Conservation (phyloP, 106 monocot genomes). For the Ottelia alismoides region DNA sequence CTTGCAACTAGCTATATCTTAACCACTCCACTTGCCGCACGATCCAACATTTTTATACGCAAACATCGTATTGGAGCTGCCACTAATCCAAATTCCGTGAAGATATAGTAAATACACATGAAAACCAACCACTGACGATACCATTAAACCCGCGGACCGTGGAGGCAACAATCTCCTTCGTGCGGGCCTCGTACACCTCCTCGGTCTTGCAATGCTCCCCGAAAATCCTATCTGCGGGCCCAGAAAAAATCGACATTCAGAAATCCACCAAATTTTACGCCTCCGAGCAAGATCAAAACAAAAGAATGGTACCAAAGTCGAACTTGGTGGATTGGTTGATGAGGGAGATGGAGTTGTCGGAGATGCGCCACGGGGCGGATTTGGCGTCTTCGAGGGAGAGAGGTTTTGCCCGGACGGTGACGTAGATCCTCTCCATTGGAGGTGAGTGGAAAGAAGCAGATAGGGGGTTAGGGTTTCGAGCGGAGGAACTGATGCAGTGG, state of each 20-base stretch:
- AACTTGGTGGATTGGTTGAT: constrained; percentile 40
- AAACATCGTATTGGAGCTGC: too few species aligned
- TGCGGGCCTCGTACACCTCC: constrained; percentile 55
- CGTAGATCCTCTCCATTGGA: constrained; percentile 78
- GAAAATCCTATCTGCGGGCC: constrained; percentile 56
- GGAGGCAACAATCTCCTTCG: constrained; percentile 73
- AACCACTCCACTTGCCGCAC: too few species aligned
- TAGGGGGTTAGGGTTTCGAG: too few species aligned
- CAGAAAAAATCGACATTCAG: background rate
- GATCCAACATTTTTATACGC: too few species aligned
- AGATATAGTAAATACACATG: too few species aligned
- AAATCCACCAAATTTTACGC: too few species aligned
- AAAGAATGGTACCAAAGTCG: constrained; percentile 91
- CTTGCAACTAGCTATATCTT: too few species aligned
- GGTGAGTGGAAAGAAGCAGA: background rate
- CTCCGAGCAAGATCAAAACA: too few species aligned
- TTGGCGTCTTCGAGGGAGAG: constrained; percentile 63
- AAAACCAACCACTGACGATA: too few species aligned
- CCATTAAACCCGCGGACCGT: constrained; percentile 87
- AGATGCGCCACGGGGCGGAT: constrained; percentile 60
- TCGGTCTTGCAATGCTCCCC: constrained; percentile 56
- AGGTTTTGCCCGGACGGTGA: constrained; percentile 63
- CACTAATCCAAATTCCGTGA: too few species aligned
- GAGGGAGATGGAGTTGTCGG: constrained; percentile 58
- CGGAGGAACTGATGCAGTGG: too few species aligned